Evolutionary conservation across 345 rosid species (phyloP), one percentile per base, ranked within the genome.

Genomic region (Eucalyptus polyanthemos): DNA sequence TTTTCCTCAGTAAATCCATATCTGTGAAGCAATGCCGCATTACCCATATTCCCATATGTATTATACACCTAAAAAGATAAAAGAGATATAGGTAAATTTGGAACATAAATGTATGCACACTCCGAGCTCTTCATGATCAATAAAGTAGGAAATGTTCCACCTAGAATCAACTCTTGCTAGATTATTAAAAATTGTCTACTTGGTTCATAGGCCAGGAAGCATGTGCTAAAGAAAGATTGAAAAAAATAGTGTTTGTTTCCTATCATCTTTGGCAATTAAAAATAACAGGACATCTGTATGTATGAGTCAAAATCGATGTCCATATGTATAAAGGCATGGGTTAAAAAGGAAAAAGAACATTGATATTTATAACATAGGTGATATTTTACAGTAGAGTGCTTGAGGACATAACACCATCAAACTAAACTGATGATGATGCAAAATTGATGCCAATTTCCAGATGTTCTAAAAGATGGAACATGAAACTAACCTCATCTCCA

Each of bases 21-120:
- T 88, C 99, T 96, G 88, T 97, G 98, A 80, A 97, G 96, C 94
- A 97, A 92, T 80, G 97, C 98, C 88, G 99, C 99, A 90, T 96
- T 97, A 65, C 99, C 99, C 88, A 92, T 27, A 80, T 89, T 90
- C 24, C 99, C 99, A 54, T 97, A 97, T 37, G 99, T 96, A 90
- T 97, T 97, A 90, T 93, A 97, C 65, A 96, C 95, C 99, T 97
- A 90, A 81, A 56, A 13, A 85, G 27, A 56, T 16, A 58, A 45
- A 51, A 47, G 49, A 24, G 50, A 80, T 37, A 9, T 31, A 54
- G 42, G n/a, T 37, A 25, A 51, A 88, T 34, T 12, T 25, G 16
- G 56, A 88, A 40, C 62, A 44, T 19, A 29, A 60, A 44, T 16
- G n/a, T 17, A 24, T 4, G 13, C 81, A 72, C 44, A 19, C 81